Evolutionary conservation across 2,329 filamentous ascomycete species (phyloP).

Genomic region (Fragosphaeria purpurea): DNA sequence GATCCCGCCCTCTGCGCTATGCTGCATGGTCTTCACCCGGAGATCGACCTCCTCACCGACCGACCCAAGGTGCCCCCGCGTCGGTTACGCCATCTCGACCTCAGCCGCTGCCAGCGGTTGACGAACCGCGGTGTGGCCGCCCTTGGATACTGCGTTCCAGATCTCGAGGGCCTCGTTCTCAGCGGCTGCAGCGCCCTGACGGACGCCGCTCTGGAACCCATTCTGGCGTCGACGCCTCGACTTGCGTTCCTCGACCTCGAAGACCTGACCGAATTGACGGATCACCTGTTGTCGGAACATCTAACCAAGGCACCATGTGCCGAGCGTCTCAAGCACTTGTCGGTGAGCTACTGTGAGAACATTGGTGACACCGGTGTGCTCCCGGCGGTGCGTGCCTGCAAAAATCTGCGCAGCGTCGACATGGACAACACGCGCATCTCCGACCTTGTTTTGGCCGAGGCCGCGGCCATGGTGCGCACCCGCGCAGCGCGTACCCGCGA

Average conservation of each 20-base stretch:
- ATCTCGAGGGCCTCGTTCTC: slow-evolving; percentile 73
- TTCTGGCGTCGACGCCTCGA: slow-evolving; percentile 64
- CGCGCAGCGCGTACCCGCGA: slow-evolving; percentile 40
- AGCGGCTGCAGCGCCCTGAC: slow-evolving; percentile 67
- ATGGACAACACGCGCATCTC: slow-evolving; percentile 92
- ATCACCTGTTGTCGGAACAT: slow-evolving; percentile 59
- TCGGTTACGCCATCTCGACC: slow-evolving; percentile 71
- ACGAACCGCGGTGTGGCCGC: slow-evolving; percentile 62
- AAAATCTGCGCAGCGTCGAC: slow-evolving; percentile 58
- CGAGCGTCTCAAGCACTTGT: slow-evolving; percentile 63
- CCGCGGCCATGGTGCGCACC: slow-evolving; percentile 64
- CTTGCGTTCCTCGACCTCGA: slow-evolving; percentile 86
- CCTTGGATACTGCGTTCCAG: slow-evolving; percentile 64
- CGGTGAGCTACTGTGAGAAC: slow-evolving; percentile 81
- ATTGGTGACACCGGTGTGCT: slow-evolving; percentile 78
- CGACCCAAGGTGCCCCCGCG: slow-evolving; percentile 66
- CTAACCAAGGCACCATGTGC: slow-evolving; percentile 71
- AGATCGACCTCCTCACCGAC: slow-evolving; percentile 72
- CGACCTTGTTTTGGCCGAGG: slow-evolving; percentile 76
- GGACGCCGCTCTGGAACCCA: slow-evolving; percentile 59
- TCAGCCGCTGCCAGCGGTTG: slow-evolving; percentile 67
- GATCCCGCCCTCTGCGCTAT: slow-evolving; percentile 66
- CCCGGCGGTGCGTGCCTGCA: slow-evolving; percentile 67
- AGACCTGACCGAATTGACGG: slow-evolving; percentile 69
- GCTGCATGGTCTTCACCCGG: slow-evolving; percentile 64